Percentiles rank a stretch among this genome's conserved stretches.
Evolutionary conservation across 352 stramenopile species (phyloP).

Genomic region (Phytophthora pisi): DNA sequence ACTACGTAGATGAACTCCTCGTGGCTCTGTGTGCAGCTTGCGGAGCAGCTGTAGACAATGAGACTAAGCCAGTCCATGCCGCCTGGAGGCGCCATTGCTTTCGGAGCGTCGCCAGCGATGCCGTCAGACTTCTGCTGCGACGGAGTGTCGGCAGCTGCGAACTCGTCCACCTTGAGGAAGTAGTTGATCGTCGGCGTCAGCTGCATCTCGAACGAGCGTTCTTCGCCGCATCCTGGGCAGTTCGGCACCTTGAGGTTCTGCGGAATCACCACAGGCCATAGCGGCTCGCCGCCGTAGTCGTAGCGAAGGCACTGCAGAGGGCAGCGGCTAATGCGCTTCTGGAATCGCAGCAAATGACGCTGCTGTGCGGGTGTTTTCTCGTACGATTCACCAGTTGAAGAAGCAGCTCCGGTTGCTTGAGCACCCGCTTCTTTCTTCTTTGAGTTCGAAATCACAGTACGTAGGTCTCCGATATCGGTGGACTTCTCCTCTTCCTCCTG

Average conservation of each 20-base stretch:
- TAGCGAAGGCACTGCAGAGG: conserved; percentile 84
- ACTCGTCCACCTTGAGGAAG: conserved; percentile 84
- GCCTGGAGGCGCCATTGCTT: conserved; percentile 17
- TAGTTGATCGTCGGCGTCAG: conserved; percentile 87
- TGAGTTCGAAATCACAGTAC: conserved; percentile 55
- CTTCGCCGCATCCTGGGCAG: conserved; percentile 61
- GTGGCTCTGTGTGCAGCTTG: conserved; percentile 61
- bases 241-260: conserved; percentile 52
- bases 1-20: conserved; percentile 80
- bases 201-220: conserved; percentile 83
- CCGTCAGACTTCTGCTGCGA: conserved; percentile 8
- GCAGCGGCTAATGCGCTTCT: conserved; percentile 83
- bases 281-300: conserved; percentile 82
- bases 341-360: conserved; percentile 85
- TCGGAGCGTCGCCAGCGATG: conserved; percentile 1
- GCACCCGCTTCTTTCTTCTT: conserved; percentile 49
- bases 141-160: conserved; percentile 27
- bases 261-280: conserved; percentile 72
- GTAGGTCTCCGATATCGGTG: conserved; percentile 60
- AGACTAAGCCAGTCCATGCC: conserved; percentile 88
- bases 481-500: conserved; percentile 84
- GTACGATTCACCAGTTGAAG: conserved; percentile 66
- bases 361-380: conserved; percentile 78
- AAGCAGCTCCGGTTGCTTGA: conserved; percentile 15
- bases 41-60: conserved; percentile 76